A percentile compares a stretch with the other conserved stretches of the same genome.
phyloP scores from a whole-genome alignment of 352 stramenopile genomes.

The Globisporangium rhizosaccharum region DNA sequence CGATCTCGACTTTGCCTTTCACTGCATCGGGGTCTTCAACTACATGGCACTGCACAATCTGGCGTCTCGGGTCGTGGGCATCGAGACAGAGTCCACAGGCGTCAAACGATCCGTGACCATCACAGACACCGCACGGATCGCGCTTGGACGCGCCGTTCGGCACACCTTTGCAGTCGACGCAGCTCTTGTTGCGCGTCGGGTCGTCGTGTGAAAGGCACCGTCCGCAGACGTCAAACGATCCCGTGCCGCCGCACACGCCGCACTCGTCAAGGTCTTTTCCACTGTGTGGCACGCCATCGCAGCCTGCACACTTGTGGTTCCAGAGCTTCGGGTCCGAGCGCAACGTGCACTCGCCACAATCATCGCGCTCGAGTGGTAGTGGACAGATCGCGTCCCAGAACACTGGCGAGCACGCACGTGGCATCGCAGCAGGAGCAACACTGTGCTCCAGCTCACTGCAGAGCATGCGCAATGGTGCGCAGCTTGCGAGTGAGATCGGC shows the following conservation, averaged over 20 bases:
- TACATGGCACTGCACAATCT: conserved; percentile 25
- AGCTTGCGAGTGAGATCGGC: not conserved
- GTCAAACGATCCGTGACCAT: conserved; percentile 29
- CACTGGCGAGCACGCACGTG: conserved; percentile 11
- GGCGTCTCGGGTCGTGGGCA: conserved; percentile 19
- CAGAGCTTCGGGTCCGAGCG: conserved; percentile 8
- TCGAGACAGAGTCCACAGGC: conserved; percentile 31
- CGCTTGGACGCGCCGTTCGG: conserved; percentile 11
- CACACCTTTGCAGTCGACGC: conserved; percentile 27
- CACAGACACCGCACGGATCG: conserved; percentile 27
- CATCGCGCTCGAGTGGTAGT: conserved; percentile 16
- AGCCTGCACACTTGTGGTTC: conserved; percentile 23
- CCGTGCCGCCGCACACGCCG: conserved; percentile 25
- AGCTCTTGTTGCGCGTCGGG: conserved; percentile 14
- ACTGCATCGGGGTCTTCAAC: conserved; percentile 28
- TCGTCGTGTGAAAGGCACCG: conserved; percentile 22
- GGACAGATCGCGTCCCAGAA: conserved; percentile 20
- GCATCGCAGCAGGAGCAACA: not conserved
- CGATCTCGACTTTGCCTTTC: conserved; percentile 13
- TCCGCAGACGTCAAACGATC: conserved; percentile 24
- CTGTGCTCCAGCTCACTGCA: conserved; percentile 1
- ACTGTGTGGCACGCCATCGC: conserved; percentile 23
- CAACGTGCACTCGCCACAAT: conserved; percentile 19
- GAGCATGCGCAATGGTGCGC: not conserved
- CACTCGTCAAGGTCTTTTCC: conserved; percentile 20